Evolutionary conservation across 495 filamentous ascomycete species (phyloP), one percentile per base, ranked within the genome.

Genomic region (Neurospora terricola): DNA sequence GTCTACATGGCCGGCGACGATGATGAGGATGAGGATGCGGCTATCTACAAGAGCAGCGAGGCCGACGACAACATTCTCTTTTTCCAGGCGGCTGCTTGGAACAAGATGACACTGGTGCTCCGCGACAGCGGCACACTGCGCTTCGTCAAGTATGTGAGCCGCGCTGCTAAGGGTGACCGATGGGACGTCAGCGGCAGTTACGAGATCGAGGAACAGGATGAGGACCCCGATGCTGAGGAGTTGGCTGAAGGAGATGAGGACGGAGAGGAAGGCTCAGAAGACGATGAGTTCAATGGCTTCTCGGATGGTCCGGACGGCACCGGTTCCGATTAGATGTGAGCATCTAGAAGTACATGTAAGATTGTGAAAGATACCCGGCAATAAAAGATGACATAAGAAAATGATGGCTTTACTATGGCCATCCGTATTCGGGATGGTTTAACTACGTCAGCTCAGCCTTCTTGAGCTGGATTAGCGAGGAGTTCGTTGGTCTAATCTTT

Each of bases 81-180:
- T 84, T 93, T 90, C 79, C 93, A 92, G 80, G 90, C 93, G 1
- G 92, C 94, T 0, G 85, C 89, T 11, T 99, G 95, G 94, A 98
- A 98, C 81, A 90, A 89, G 54, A 86, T 98, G 81, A 91, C 89
- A 76, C 87, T 99, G 66, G 96, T 98, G 16, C 83, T 99, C 66
- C 88, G 96, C 68, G 96, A 99, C 79, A 88, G 87, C 70, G 94
- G 93, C 9, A 90, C 92, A 9, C 86, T 99, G 77, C 89, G 91
- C 82, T 98, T 98, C 79, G 94, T 98, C 78, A 99, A 98, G 86
- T 99, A 97, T 81, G 92, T 98, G 43, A 94, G 92, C 84, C 85
- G 83, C 18, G 86, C 83, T 39, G 95, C 96, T 5, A 88, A 88
- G 78, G 95, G 96, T 18, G 96, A 98, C 82, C 87, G 96, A 43